A percentile compares a stretch with the other conserved stretches of the same genome.
Evolutionary conservation across 208 protist genomes (phyloP).

Genomic region (Crithidia expoeki): DNA sequence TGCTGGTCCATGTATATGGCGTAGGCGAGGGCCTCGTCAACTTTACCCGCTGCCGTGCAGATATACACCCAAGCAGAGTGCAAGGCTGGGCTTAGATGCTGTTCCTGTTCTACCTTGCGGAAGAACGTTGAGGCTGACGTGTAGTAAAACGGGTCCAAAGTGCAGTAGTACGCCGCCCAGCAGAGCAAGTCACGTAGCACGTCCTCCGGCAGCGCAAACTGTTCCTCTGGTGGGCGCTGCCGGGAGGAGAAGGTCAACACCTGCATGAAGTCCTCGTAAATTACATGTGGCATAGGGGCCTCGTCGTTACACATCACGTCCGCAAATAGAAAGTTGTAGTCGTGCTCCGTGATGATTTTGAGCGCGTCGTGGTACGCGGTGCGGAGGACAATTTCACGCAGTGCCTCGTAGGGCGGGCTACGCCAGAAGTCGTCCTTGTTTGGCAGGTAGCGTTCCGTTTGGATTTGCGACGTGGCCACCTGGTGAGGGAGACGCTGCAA

Average conservation of each 20-base stretch:
- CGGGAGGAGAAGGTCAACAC: constrained; percentile 72
- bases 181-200: constrained; percentile 65
- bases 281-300: constrained; percentile 82
- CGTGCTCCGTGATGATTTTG: constrained; percentile 76
- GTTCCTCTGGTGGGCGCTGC: constrained; percentile 80
- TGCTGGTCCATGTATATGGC: constrained; percentile 57
- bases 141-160: constrained; percentile 77
- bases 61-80: constrained; percentile 76
- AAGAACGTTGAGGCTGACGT: constrained; percentile 67
- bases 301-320: constrained; percentile 54
- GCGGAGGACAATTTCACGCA: constrained; percentile 48
- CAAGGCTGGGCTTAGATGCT: constrained; percentile 50
- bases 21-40: constrained; percentile 56
- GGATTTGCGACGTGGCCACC: constrained; percentile 11
- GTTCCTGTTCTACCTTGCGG: constrained; percentile 77
- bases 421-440: constrained; percentile 70
- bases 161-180: constrained; percentile 70
- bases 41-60: constrained; percentile 63
- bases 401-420: constrained; percentile 62
- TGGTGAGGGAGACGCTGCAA: constrained; percentile 29
- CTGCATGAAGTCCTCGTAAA: constrained; percentile 92
- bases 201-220: constrained; percentile 66
- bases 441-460: constrained; percentile 47
- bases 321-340: constrained; percentile 70
- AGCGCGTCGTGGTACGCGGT: constrained; percentile 73